Base-by-base conservation (phyloP, 176 grass and related monocot genomes). In the Zoysia japonica region DNA sequence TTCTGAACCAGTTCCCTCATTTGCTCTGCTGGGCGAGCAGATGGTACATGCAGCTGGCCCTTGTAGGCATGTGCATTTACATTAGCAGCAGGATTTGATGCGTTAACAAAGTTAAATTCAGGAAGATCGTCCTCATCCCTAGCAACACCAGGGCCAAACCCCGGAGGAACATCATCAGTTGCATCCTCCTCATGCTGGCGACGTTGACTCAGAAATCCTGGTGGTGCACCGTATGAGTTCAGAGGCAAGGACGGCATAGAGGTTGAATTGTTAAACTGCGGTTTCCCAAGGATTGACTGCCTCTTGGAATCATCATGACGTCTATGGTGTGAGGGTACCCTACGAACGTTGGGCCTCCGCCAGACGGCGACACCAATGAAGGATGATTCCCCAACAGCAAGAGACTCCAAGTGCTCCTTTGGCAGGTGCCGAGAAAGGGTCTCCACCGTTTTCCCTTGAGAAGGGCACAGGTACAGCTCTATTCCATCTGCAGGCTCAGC, bases 401-500 rank as follows among this genome's bases (percentile, higher is more conserved):
- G 88, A 62, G 84, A 70, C 51, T 84, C 88, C 20, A 71, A 77
- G 15, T 94, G 86, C 67, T 98, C 92, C 45, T 95, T 93, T 48
- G 92, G 91, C 48, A 95, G 56, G 61, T 85, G 75, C 69, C 49
- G 84, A 5, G 83, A 85, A 3, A 99, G 87, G 48, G 93, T 87
- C 61, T 93, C 96, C 37, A 87, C 15, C 3, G 85, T 93, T 76
- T 88, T 99, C 62, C 86, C 81, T 67, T 89, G 90, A 39, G 92
- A 64, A 20, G 96, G 90, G 81, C 92, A 94, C 53, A 93, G 54
- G 88, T 99, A 99, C 61, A 99, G 63, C 86, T 99, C 96, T 75
- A 99, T 80, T 39, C 96, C 96, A 47, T 89, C 90, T 53, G 72
- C 88, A 79, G 90, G 92, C 56, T 93, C 96, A 28, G 92, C 96